These are phyloP conservation scores for Cordia subcordata DNA, from an alignment of 257 asterid species.

Conservation along the genomic window DNA sequence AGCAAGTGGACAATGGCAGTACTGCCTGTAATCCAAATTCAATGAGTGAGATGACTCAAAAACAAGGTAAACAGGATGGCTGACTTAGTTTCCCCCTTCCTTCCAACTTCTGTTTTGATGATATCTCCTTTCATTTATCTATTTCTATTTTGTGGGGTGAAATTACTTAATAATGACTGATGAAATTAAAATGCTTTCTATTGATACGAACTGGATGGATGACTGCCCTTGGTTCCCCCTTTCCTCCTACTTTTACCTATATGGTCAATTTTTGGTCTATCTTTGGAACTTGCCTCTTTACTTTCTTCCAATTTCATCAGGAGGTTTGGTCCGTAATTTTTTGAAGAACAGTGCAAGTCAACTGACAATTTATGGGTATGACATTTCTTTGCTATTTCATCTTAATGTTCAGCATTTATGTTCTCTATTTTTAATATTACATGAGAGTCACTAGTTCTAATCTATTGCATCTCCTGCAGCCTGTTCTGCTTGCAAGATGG, in stretches of 20 bases:
- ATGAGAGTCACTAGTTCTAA: constrained; percentile 11
- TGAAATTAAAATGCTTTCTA: no score
- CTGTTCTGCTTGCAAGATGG: constrained; percentile 83
- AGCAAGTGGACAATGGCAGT: constrained; percentile 46
- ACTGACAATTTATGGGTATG: constrained; percentile 83
- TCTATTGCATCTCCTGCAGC: constrained; percentile 37
- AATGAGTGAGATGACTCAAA: constrained; percentile 41
- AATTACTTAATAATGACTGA: no score
- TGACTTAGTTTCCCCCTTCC: no score
- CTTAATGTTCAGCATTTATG: constrained; percentile 10
- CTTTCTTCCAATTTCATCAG: constrained; percentile 35
- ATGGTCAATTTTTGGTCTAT: background rate
- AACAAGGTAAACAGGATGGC: constrained; percentile 54
- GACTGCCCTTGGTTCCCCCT: no score
- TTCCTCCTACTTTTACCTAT: background rate
- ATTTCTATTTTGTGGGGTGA: no score
- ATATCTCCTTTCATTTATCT: no score
- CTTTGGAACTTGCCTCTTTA: background rate
- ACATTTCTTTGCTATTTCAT: constrained; percentile 16
- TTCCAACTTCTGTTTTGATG: no score
- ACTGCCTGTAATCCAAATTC: constrained; percentile 24
- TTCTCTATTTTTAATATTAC: constrained; percentile 11
- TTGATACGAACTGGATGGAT: no score
- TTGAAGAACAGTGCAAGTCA: constrained; percentile 91
- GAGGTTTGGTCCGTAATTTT: constrained; percentile 66